phyloP scores from a whole-genome alignment of 139 green algal species.

The Chlamydomonas eustigma region DNA sequence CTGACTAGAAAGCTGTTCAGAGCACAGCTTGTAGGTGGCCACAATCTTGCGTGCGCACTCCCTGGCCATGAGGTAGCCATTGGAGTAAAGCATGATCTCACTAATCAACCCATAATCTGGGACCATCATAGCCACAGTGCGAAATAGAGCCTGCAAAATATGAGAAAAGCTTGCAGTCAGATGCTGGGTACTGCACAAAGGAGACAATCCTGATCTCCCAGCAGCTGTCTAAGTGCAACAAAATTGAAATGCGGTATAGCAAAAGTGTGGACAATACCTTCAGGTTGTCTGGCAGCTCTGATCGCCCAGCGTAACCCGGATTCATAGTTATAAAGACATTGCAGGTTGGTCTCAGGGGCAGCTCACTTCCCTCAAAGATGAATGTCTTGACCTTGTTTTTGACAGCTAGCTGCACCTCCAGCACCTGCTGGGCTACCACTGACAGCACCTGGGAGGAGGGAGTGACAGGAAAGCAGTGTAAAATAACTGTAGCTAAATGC shows the following conservation, averaged over 20 bases:
- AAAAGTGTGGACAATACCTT: too few relatives aligned
- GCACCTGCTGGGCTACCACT: conserved; percentile 65
- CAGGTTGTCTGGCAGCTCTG: conserved; percentile 72
- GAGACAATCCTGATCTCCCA: too few relatives aligned
- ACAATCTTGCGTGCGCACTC: conserved; percentile 78
- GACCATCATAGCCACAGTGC: conserved; percentile 75
- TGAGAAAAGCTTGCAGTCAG: too few relatives aligned
- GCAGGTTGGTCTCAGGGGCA: conserved; percentile 49
- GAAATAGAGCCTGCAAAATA: conserved; percentile 52
- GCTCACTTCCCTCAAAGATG: conserved; percentile 72
- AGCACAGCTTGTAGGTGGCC: conserved; percentile 78
- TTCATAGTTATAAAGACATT: conserved; percentile 76
- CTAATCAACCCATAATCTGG: conserved; percentile 72
- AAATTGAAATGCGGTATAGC: too few relatives aligned
- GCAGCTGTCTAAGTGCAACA: too few relatives aligned
- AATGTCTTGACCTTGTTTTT: conserved; percentile 59
- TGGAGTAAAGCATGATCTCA: conserved; percentile 76
- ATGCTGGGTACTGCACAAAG: too few relatives aligned
- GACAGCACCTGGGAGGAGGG: conserved; percentile 42
- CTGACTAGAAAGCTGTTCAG: conserved; percentile 74
- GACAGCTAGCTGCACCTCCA: conserved; percentile 78
- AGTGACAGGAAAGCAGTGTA: not conserved
- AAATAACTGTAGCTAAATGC: too few relatives aligned
- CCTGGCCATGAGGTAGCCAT: conserved; percentile 50
- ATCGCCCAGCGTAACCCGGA: conserved; percentile 40